phyloP scores from a whole-genome alignment of 2,329 filamentous ascomycete genomes.

The Salinomyces thailandicus region DNA sequence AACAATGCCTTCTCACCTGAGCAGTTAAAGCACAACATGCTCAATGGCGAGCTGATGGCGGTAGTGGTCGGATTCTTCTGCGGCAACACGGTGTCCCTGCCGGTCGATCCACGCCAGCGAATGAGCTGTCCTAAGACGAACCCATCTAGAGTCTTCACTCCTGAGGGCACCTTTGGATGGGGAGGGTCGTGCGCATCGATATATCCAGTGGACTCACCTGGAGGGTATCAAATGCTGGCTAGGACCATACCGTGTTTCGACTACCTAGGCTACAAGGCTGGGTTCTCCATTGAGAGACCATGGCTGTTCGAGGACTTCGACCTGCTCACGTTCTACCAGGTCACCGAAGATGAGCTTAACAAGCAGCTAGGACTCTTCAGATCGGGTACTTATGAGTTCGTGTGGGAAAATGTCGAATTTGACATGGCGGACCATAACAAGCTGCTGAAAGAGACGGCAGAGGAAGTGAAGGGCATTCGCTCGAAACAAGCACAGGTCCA shows the following conservation, averaged over 20 bases:
- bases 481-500: constrained; percentile 39
- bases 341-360: constrained; percentile 43
- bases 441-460: constrained; percentile 32
- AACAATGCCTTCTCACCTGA: constrained; percentile 44
- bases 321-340: constrained; percentile 45
- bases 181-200: constrained; percentile 45
- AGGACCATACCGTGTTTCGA: constrained; percentile 46
- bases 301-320: constrained; percentile 51
- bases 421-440: constrained; percentile 47
- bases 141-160: constrained; percentile 46
- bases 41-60: constrained; percentile 42
- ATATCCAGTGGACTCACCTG: constrained; percentile 47
- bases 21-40: constrained; percentile 42
- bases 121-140: constrained; percentile 48
- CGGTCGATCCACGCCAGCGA: constrained; percentile 44
- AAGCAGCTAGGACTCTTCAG: constrained; percentile 38
- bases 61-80: constrained; percentile 48
- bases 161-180: constrained; percentile 46
- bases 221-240: constrained; percentile 19
- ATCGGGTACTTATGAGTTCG: constrained; percentile 42
- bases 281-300: constrained; percentile 37
- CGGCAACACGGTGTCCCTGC: constrained; percentile 42
- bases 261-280: constrained; percentile 41
- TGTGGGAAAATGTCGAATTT: constrained; percentile 41
- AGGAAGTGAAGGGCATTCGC: constrained; percentile 39